Conservation (phyloP, 208 protist species). For the Leishmania guyanensis region DNA sequence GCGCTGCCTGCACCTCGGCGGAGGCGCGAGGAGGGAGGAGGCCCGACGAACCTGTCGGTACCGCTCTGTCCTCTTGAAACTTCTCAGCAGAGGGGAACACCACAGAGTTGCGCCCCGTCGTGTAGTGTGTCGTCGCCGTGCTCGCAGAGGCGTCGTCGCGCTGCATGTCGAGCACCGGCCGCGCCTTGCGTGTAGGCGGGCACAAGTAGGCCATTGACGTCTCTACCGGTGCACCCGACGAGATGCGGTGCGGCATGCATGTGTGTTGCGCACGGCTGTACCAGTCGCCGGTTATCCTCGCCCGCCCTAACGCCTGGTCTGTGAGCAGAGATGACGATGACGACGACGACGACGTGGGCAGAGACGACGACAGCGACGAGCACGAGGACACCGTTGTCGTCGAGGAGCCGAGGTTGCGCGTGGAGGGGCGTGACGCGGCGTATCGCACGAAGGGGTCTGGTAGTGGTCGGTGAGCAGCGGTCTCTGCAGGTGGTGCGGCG, state of each 20-base stretch:
- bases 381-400: conserved; percentile 8
- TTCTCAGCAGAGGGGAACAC: neutral
- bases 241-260: neutral
- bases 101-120: conserved; percentile 4
- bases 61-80: neutral
- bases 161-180: conserved; percentile 26
- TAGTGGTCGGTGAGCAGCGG: neutral
- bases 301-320: neutral
- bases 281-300: neutral
- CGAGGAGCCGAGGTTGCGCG: conserved; percentile 27
- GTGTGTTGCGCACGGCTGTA: neutral
- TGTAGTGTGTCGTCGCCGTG: conserved; percentile 32
- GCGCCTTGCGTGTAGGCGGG: conserved; percentile 5
- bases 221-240: neutral
- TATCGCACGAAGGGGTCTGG: neutral
- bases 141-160: conserved; percentile 10
- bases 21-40: conserved; percentile 22
- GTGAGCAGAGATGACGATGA: conserved; percentile 13
- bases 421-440: conserved; percentile 16
- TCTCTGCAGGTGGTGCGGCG: neutral
- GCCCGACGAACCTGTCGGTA: neutral
- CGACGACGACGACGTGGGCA: neutral
- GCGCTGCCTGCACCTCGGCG: conserved; percentile 18
- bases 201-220: neutral
- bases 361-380: neutral